Percentiles rank a stretch among this genome's conserved stretches.
phyloP scores from a whole-genome alignment of 2,329 filamentous ascomycete genomes.

The Sporothrix humicola region DNA sequence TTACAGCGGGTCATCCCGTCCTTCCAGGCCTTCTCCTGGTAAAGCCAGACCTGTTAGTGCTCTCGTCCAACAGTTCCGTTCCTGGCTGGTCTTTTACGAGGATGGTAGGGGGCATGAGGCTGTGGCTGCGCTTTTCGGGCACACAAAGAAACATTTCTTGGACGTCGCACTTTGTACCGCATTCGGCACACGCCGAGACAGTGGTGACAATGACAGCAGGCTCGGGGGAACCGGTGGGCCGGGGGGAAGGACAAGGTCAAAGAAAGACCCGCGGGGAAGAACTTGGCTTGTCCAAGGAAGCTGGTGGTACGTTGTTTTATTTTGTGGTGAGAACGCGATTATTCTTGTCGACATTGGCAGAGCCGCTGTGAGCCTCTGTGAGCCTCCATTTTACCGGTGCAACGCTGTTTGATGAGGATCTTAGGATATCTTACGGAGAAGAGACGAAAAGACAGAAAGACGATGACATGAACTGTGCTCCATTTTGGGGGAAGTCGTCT shows the following conservation, averaged over 20 bases:
- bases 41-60: background rate
- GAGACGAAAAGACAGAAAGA: background rate
- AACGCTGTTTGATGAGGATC: too few species aligned
- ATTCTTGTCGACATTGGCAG: background rate
- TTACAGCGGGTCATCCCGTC: constrained; percentile 25
- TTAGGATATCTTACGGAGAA: background rate
- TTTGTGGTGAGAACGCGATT: background rate
- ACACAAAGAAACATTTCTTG: background rate
- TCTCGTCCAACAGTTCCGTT: background rate
- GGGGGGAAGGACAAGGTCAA: background rate
- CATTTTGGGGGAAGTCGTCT: constrained; percentile 6
- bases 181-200: background rate
- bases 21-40: background rate
- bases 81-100: background rate
- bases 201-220: background rate
- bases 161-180: background rate
- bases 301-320: background rate
- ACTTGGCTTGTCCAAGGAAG: background rate
- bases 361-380: background rate
- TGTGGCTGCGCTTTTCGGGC: background rate
- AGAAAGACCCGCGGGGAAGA: background rate
- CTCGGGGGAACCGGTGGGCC: background rate
- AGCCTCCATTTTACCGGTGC: background rate
- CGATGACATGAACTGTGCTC: too few species aligned
- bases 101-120: background rate